Conservation (phyloP, 2,329 filamentous ascomycete species). For the Purpureocillium lavendulum region DNA sequence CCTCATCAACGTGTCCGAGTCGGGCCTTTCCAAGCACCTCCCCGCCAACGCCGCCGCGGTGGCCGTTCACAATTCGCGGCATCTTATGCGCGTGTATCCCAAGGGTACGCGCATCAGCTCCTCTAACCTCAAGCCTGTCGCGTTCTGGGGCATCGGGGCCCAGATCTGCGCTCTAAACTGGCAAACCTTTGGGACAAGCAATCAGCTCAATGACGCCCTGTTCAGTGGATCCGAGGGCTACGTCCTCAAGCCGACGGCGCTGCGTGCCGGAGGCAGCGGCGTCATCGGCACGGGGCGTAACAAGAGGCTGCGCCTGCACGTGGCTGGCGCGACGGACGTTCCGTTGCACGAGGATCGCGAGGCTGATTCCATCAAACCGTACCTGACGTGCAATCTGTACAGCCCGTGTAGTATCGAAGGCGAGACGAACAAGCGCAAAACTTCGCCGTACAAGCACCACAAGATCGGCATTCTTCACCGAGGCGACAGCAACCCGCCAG, state of each 20-base stretch:
- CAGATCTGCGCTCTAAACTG: constrained; percentile 65
- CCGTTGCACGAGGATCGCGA: constrained; percentile 44
- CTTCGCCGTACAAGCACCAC: constrained; percentile 50
- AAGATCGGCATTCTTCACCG: constrained; percentile 46
- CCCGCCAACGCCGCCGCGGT: constrained; percentile 38
- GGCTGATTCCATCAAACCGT: constrained; percentile 49
- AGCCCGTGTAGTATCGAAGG: constrained; percentile 44
- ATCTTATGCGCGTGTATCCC: constrained; percentile 63
- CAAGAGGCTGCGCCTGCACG: constrained; percentile 45
- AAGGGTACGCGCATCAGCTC: constrained; percentile 63
- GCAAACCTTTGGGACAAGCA: constrained; percentile 57
- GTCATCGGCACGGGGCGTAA: constrained; percentile 34
- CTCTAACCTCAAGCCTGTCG: constrained; percentile 52
- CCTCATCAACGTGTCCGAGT: constrained; percentile 62
- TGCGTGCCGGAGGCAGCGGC: constrained; percentile 48
- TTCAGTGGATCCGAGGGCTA: constrained; percentile 59
- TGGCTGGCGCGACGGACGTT: constrained; percentile 55
- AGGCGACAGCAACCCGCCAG: constrained; percentile 44
- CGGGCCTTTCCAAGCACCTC: constrained; percentile 44
- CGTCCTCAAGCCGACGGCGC: constrained; percentile 53
- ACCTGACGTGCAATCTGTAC: constrained; percentile 56
- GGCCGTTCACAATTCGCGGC: constrained; percentile 50
- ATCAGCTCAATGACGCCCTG: constrained; percentile 61
- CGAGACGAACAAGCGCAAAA: constrained; percentile 37
- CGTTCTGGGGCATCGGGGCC: constrained; percentile 59